Evolutionary conservation across 192 early-diverging fungal species (phyloP).

Genomic region (Coemansia asiatica): DNA sequence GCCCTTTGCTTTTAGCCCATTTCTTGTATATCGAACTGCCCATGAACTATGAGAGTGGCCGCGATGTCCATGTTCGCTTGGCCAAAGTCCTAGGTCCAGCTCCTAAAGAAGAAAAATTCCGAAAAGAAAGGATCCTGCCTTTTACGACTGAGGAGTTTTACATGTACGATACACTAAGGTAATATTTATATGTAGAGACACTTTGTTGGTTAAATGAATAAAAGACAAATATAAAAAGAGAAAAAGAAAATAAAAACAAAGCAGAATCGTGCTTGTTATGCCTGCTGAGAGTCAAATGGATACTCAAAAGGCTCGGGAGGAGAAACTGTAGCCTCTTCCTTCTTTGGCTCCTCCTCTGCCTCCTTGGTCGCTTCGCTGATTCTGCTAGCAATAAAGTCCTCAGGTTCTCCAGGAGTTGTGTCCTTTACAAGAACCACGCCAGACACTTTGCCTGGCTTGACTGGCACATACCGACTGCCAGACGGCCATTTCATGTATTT

Average conservation of each 20-base stretch:
- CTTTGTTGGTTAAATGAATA: constrained; percentile 7
- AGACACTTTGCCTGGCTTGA: constrained; percentile 70
- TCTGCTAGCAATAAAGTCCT: constrained; percentile 71
- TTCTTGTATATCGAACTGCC: constrained; percentile 41
- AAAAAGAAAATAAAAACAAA: not conserved
- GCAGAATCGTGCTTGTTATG: constrained; percentile 10
- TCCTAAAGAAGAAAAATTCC: constrained; percentile 19
- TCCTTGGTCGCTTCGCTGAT: constrained; percentile 37
- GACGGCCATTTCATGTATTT: constrained; percentile 85
- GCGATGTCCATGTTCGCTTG: constrained; percentile 41
- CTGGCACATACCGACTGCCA: constrained; percentile 83
- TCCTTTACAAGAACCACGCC: constrained; percentile 91
- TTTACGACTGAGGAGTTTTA: constrained; percentile 32
- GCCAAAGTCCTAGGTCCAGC: constrained; percentile 37
- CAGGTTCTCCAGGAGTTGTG: constrained; percentile 71
- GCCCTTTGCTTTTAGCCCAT: constrained; percentile 29
- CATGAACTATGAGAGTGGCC: constrained; percentile 44
- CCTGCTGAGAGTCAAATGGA: constrained; percentile 61
- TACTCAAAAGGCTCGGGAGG: constrained; percentile 84
- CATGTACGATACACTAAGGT: constrained; percentile 48
- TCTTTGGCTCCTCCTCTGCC: constrained; percentile 10
- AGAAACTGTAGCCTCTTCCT: constrained; percentile 47
- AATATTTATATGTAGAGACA: not conserved
- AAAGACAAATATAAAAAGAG: constrained; percentile 5
- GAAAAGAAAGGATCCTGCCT: constrained; percentile 34